These are phyloP conservation scores for Jacaranda copaia DNA, from an alignment of 257 asterid genomes.

Conservation along the genomic window DNA sequence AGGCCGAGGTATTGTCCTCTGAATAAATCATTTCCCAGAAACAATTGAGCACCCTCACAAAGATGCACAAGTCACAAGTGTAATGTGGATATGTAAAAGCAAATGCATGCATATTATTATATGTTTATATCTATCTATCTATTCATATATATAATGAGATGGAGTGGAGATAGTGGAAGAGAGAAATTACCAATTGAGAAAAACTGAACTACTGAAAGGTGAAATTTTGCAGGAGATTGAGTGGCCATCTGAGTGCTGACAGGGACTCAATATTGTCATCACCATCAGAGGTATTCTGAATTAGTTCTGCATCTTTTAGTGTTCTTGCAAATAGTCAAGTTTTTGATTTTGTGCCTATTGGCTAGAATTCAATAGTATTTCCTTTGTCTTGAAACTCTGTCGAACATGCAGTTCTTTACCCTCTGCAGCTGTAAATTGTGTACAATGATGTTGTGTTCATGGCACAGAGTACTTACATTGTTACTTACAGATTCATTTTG, in stretches of 20 bases:
- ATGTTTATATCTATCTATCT: background rate
- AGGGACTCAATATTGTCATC: constrained; percentile 56
- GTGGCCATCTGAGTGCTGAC: constrained; percentile 64
- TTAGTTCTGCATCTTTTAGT: constrained; percentile 22
- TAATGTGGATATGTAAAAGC: too few species aligned
- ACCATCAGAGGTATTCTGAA: constrained; percentile 55
- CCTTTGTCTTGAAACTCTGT: constrained; percentile 1
- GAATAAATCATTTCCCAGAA: constrained; percentile 11
- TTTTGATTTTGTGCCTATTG: background rate
- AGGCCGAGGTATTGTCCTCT: constrained; percentile 66
- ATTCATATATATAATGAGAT: background rate
- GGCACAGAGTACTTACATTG: background rate
- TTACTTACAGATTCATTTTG: background rate
- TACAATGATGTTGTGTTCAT: background rate
- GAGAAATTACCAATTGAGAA: background rate
- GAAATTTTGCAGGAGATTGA: constrained; percentile 66
- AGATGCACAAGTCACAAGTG: background rate
- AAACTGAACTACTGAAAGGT: background rate
- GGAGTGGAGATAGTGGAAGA: background rate
- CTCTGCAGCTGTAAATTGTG: constrained; percentile 3
- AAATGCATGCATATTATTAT: background rate
- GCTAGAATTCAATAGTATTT: background rate
- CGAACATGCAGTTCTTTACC: background rate
- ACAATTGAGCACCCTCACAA: background rate
- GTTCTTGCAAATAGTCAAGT: constrained; percentile 18